A percentile compares a stretch with the other conserved stretches of the same genome.
Evolutionary conservation across 345 rosid genomes (phyloP).

Genomic region (Raphanus raphanistrum): DNA sequence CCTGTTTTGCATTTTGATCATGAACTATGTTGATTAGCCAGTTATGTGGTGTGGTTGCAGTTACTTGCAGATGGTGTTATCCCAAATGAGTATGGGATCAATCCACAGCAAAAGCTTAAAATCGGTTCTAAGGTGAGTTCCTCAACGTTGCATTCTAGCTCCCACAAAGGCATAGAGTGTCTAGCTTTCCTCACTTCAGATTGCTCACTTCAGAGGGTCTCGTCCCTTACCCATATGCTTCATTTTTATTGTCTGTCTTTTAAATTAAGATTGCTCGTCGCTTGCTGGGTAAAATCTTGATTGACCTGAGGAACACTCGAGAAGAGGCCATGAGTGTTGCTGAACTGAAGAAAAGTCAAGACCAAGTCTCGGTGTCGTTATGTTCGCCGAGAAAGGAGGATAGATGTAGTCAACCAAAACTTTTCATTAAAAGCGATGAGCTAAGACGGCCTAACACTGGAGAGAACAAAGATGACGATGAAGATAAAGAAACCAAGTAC

Average conservation of each 20-base stretch:
- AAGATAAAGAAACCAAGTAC: constrained; percentile 90
- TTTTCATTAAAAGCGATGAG: constrained; percentile 58
- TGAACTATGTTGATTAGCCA: constrained; percentile 6
- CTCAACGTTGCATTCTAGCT: constrained; percentile 10
- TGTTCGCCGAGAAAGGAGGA: constrained; percentile 55
- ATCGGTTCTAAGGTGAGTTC: constrained; percentile 86
- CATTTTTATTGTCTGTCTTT: not conserved
- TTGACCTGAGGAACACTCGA: constrained; percentile 93
- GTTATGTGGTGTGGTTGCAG: constrained; percentile 53
- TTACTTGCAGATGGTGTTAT: constrained; percentile 97
- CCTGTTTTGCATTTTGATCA: not conserved
- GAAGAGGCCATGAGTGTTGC: constrained; percentile 97
- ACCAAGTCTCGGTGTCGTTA: constrained; percentile 47
- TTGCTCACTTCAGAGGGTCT: not conserved
- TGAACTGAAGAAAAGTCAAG: constrained; percentile 76
- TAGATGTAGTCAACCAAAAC: constrained; percentile 52
- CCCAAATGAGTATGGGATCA: constrained; percentile 96
- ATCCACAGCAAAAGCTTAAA: constrained; percentile 92
- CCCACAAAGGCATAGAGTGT: not conserved
- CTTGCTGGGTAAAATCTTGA: constrained; percentile 90
- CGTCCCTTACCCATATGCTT: not conserved
- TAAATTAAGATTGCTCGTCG: constrained; percentile 79
- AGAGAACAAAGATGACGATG: constrained; percentile 92
- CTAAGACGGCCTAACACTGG: constrained; percentile 60
- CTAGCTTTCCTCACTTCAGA: not conserved